phyloP scores from a whole-genome alignment of 306 rosid species.

The Cucurbita ficifolia region DNA sequence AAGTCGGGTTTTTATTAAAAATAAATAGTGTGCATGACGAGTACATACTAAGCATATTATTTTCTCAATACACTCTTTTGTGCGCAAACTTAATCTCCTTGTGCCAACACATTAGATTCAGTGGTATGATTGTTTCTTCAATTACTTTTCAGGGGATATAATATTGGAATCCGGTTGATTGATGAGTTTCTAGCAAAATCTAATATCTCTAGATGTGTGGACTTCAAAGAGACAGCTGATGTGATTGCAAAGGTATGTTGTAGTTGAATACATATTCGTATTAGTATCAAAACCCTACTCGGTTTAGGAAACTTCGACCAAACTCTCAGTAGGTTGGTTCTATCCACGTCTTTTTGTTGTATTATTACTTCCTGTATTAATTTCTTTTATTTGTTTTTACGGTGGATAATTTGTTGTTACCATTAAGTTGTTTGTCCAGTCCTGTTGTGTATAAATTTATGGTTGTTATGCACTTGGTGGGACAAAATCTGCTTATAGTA shows the following conservation, averaged over 20 bases:
- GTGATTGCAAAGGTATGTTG: slow-evolving; percentile 79
- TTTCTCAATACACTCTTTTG: background rate
- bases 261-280: background rate
- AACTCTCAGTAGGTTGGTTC: background rate
- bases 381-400: too few relatives aligned
- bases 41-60: background rate
- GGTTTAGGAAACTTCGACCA: background rate
- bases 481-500: too few relatives aligned
- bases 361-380: too few relatives aligned
- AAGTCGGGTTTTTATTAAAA: background rate
- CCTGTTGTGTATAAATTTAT: too few relatives aligned
- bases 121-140: background rate
- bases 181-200: slow-evolving; percentile 99
- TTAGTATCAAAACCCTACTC: background rate
- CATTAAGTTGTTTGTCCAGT: too few relatives aligned
- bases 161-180: slow-evolving; percentile 79
- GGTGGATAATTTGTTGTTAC: too few relatives aligned
- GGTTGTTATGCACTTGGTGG: too few relatives aligned
- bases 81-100: background rate
- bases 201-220: slow-evolving; percentile 81
- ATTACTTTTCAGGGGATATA: slow-evolving; percentile 63
- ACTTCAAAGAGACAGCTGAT: slow-evolving; percentile 92
- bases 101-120: background rate
- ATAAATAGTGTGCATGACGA: background rate
- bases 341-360: background rate